These are phyloP conservation scores for Populus nigra DNA, from an alignment of 345 rosid species.

Conservation along the genomic window DNA sequence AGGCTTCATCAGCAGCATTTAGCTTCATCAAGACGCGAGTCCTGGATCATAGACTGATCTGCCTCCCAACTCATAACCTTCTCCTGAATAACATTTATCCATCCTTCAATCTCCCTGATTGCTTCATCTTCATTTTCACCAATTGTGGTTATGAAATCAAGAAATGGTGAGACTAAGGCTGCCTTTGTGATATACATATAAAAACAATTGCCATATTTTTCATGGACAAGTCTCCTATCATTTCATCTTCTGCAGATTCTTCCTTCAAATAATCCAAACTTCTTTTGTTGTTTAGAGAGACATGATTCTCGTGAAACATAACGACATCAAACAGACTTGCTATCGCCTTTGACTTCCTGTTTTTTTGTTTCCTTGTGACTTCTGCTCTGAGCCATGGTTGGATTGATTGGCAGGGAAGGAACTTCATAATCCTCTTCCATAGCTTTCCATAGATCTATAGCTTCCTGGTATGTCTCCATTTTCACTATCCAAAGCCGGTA, in stretches of 20 bases:
- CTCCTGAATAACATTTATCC: slow-evolving; percentile 51
- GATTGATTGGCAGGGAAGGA: not conserved
- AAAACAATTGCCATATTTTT: too few relatives aligned
- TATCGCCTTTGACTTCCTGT: not conserved
- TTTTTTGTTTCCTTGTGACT: not conserved
- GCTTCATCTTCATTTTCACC: slow-evolving; percentile 32
- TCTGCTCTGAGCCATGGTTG: not conserved
- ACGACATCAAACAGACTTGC: not conserved
- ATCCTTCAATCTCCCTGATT: slow-evolving; percentile 41
- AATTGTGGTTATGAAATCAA: slow-evolving; percentile 20
- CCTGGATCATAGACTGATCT: slow-evolving; percentile 80
- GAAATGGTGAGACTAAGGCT: too few relatives aligned
- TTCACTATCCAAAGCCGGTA: too few relatives aligned
- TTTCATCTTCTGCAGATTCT: too few relatives aligned
- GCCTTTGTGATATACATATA: too few relatives aligned
- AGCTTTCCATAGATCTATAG: not conserved
- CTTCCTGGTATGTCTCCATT: too few relatives aligned
- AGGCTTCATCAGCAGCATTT: slow-evolving; percentile 53
- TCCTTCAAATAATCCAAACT: too few relatives aligned
- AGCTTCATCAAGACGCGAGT: slow-evolving; percentile 52
- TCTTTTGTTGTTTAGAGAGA: not conserved
- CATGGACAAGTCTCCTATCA: too few relatives aligned
- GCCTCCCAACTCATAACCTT: slow-evolving; percentile 65
- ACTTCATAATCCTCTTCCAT: not conserved
- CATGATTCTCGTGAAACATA: not conserved